phyloP scores from a whole-genome alignment of 768 basidiomycete genomes.

The Amanita thiersii region DNA sequence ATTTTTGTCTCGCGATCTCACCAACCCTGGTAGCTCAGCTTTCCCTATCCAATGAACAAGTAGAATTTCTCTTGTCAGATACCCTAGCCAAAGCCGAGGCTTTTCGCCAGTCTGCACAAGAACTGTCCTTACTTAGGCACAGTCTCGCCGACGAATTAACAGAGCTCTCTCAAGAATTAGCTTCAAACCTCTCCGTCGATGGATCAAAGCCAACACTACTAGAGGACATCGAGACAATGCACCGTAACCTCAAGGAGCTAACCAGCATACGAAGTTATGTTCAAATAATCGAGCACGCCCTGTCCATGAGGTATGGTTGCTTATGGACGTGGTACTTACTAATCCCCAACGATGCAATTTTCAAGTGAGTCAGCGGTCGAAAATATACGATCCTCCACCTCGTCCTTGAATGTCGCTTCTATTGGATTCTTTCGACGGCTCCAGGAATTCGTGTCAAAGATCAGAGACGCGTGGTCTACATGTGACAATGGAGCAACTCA shows the following conservation, averaged over 20 bases:
- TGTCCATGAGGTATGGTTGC: conserved; percentile 58
- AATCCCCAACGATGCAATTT: conserved; percentile 7
- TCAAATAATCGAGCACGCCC: conserved; percentile 59
- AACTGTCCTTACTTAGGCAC: conserved; percentile 70
- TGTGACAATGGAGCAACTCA: conserved; percentile 40
- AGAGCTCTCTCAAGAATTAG: conserved; percentile 55
- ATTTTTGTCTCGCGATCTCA: conserved; percentile 18
- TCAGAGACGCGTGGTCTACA: conserved; percentile 32
- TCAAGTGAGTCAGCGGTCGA: conserved; percentile 50
- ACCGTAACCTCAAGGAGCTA: conserved; percentile 69
- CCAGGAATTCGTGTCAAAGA: conserved; percentile 48
- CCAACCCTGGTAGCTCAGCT: conserved; percentile 48
- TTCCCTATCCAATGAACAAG: conserved; percentile 36
- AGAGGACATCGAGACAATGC: conserved; percentile 75
- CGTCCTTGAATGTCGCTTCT: conserved; percentile 32
- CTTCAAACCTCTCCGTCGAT: conserved; percentile 43
- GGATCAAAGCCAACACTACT: conserved; percentile 56
- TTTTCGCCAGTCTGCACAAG: conserved; percentile 58
- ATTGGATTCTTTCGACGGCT: conserved; percentile 54
- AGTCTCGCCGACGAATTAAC: conserved; percentile 71
- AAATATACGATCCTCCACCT: conserved; percentile 33
- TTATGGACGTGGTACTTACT: background rate
- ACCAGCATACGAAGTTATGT: conserved; percentile 72
- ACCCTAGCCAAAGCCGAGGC: conserved; percentile 39
- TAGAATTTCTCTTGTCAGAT: conserved; percentile 38